Evolutionary conservation across 805 yeast genomes (phyloP).

Genomic region (Monosporozyma unispora): DNA sequence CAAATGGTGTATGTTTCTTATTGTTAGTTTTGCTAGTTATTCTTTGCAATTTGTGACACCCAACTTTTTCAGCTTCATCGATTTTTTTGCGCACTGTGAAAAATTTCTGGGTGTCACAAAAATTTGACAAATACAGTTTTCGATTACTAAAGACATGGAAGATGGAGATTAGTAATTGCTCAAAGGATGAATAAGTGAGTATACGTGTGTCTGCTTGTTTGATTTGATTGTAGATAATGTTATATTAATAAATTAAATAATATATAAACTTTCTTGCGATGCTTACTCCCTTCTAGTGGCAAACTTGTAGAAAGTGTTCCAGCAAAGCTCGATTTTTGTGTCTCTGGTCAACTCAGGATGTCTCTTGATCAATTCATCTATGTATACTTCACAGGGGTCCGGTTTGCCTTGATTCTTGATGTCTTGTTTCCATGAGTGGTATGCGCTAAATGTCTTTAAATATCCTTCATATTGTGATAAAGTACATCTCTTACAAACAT

Average conservation of each 20-base stretch:
- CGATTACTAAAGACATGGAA: neutral
- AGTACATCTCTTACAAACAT: constrained; percentile 33
- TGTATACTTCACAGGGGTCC: constrained; percentile 42
- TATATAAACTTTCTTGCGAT: too few species aligned
- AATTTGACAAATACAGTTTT: neutral
- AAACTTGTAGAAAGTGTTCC: constrained; percentile 25
- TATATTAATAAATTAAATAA: too few species aligned
- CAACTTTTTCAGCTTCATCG: neutral
- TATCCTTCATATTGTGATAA: constrained; percentile 43
- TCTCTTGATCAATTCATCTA: constrained; percentile 31
- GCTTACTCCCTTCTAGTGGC: constrained; percentile 9
- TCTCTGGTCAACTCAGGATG: constrained; percentile 12
- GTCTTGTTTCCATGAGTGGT: constrained; percentile 44
- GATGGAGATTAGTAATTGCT: neutral
- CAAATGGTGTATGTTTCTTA: neutral
- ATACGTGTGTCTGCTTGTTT: too few species aligned
- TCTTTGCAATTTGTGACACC: neutral
- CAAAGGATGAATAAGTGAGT: too few species aligned
- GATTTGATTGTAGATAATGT: too few species aligned
- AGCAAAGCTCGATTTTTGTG: constrained; percentile 14
- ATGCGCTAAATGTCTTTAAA: constrained; percentile 62
- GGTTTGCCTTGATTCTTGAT: constrained; percentile 29
- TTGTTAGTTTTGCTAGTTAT: neutral
- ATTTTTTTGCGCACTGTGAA: neutral
- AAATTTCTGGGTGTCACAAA: neutral